phyloP scores from a whole-genome alignment of 129 eudicot species.

The Escallonia herrerae region DNA sequence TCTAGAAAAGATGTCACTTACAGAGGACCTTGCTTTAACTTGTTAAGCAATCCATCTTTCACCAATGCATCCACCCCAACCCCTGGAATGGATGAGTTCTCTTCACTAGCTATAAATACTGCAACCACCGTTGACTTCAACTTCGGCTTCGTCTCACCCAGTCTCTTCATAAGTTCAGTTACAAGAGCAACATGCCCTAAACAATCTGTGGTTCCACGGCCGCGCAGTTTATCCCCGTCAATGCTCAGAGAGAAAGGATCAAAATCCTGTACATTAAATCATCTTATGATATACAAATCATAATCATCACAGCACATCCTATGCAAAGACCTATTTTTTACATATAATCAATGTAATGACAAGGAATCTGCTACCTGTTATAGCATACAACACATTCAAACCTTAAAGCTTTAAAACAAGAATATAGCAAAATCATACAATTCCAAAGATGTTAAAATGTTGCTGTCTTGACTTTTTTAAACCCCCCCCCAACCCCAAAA shows the following conservation, averaged over 20 bases:
- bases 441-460: no score
- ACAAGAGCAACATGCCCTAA: conserved; percentile 97
- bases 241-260: conserved; percentile 86
- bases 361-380: no score
- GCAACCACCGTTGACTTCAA: conserved; percentile 95
- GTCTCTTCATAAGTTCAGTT: conserved; percentile 74
- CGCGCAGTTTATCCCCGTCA: conserved; percentile 87
- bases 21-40: conserved; percentile 85
- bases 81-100: conserved; percentile 91
- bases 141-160: conserved; percentile 78
- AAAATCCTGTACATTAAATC: conserved; percentile 47
- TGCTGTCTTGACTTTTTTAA: no score
- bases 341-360: no score
- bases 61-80: conserved; percentile 95
- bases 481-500: no score
- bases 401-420: no score
- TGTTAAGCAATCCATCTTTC: conserved; percentile 77
- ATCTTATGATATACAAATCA: conserved; percentile 1
- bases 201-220: conserved; percentile 97
- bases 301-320: not conserved
- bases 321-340: not conserved
- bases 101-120: conserved; percentile 93
- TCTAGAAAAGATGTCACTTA: conserved; percentile 26
- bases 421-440: no score
- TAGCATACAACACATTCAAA: no score